Conservation (phyloP, 148 eudicot genomes). For the Selenicereus undatus region DNA sequence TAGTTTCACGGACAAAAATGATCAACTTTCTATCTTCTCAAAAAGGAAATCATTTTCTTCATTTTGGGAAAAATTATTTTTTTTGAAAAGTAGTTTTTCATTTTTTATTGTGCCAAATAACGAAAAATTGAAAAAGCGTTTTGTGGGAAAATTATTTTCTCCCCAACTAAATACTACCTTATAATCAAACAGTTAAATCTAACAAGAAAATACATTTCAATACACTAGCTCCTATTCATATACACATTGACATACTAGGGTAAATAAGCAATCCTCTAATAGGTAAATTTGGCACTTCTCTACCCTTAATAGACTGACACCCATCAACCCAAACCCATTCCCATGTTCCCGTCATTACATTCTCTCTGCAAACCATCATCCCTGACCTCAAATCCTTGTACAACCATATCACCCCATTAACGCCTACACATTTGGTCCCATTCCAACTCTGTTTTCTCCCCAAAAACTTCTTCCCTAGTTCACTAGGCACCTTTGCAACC, state of each 20-base stretch:
- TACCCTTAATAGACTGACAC: not conserved
- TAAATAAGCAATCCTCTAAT: not conserved
- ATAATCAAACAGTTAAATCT: too few species aligned
- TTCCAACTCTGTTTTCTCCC: not conserved
- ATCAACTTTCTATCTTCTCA: too few species aligned
- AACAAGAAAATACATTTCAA: too few species aligned
- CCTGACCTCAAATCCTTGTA: not conserved
- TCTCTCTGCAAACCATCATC: not conserved
- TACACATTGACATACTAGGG: not conserved
- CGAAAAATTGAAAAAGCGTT: too few species aligned
- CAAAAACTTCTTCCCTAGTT: not conserved
- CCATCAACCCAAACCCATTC: constrained; percentile 7
- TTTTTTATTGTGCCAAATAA: too few species aligned
- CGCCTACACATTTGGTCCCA: constrained; percentile 5
- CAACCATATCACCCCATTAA: not conserved
- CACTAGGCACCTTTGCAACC: not conserved
- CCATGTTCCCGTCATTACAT: not conserved
- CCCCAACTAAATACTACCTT: too few species aligned
- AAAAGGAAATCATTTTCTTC: too few species aligned
- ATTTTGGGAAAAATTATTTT: too few species aligned
- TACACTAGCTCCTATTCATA: not conserved
- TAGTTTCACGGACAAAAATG: too few species aligned
- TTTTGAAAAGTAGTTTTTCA: too few species aligned
- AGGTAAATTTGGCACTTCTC: not conserved
- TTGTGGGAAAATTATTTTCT: too few species aligned